Evolutionary conservation across 2,329 filamentous ascomycete genomes (phyloP), one percentile per base, ranked within the genome.

Genomic region (Xylaria sp.): DNA sequence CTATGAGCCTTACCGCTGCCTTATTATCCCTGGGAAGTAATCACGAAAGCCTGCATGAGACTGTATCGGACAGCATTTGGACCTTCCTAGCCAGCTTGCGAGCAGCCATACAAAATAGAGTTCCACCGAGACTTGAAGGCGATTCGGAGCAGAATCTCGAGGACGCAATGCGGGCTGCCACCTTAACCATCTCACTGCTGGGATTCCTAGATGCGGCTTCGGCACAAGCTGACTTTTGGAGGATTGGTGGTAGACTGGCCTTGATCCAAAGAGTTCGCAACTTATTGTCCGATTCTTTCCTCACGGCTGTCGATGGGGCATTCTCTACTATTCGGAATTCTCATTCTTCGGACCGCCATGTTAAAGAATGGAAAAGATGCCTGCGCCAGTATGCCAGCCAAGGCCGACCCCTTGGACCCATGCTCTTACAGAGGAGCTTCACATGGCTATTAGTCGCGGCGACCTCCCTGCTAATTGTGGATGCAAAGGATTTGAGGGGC

Each of bases 301-400:
- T 97, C 67, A 86, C 96, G 11, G 88, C 91, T 1, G 86, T 98
- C 37, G 95, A 98, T 77, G 92, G 92, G 0, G 91, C 93, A 8
- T 89, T 97, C 60, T 97, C 94, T 8, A 93, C 91, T 8, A 90
- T 98, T 66, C 90, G 94, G 57, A 96, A 96, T 76, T 85, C 89
- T 2, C 87, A 87, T 67, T 84, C 84, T 27, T 79, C 87, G 23
- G 88, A 91, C 64, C 82, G 84, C 48, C 79, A 85, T 27, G 80
- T 91, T 19, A 90, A 88, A 71, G 91, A 97, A 67, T 99, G 95
- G 95, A 96, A 91, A 77, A 87, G 89, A 66, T 92, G 92, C 76
- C 80, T 92, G 58, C 90, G 90, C 44, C 90, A 93, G 63, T 99
- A 98, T 77, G 87, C 91, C 27, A 85, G 88, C 15, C 84, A 87